phyloP scores from a whole-genome alignment of 228 moss, liverwort and hornwort species.

The Sphagnum magellanicum region DNA sequence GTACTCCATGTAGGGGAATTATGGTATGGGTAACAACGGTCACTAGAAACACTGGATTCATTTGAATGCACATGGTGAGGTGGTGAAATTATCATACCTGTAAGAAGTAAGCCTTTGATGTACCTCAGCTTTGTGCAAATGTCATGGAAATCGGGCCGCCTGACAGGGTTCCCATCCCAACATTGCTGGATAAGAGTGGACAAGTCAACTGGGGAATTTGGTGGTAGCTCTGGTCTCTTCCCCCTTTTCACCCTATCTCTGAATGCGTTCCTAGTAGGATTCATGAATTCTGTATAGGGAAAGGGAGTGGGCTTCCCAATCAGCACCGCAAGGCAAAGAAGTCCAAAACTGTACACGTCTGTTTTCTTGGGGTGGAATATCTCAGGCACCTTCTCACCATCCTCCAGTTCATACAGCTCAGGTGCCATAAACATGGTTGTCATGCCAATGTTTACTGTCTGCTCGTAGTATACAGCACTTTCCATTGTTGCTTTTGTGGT shows the following conservation, averaged over 20 bases:
- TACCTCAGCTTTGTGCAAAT: constrained; percentile 14
- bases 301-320: background rate
- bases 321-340: constrained; percentile 11
- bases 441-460: background rate
- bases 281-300: fast-evolving
- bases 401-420: background rate
- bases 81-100: constrained; percentile 3
- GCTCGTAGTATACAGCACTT: background rate
- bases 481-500: constrained; percentile 7
- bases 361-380: constrained; percentile 9
- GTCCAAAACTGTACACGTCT: constrained; percentile 13
- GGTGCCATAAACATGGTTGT: constrained; percentile 3
- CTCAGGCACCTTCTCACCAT: too few species aligned
- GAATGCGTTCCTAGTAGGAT: background rate
- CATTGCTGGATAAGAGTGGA: constrained; percentile 5
- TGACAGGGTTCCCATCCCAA: background rate
- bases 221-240: constrained; percentile 8
- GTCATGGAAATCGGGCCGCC: constrained; percentile 6
- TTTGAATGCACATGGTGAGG: too few species aligned
- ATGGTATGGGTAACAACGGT: too few species aligned
- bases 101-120: constrained; percentile 22
- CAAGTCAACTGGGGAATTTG: background rate
- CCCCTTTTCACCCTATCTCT: constrained; percentile 1
- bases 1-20: too few species aligned
- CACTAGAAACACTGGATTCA: too few species aligned